These are phyloP conservation scores for Vigna nakashimae DNA, from an alignment of 306 rosid species.

Conservation along the genomic window DNA sequence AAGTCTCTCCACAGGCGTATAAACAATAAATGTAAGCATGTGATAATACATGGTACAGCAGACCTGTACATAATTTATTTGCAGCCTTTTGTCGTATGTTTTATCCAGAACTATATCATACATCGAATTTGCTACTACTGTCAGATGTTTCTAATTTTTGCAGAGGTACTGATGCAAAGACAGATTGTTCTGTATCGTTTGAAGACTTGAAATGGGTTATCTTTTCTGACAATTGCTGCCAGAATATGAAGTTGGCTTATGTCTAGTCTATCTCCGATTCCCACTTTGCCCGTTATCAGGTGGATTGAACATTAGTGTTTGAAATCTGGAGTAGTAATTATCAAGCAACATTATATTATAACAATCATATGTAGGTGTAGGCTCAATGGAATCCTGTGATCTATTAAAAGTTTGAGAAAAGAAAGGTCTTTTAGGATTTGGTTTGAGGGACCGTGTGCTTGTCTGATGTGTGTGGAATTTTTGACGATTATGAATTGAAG, in stretches of 20 bases:
- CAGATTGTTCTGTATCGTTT: slow-evolving; percentile 40
- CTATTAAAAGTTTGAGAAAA: slow-evolving; percentile 23
- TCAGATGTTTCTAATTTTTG: slow-evolving; percentile 51
- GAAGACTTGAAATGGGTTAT: slow-evolving; percentile 28
- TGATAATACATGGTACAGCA: slow-evolving; percentile 41
- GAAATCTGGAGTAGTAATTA: slow-evolving; percentile 29
- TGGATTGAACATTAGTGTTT: slow-evolving; percentile 37
- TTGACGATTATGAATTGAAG: slow-evolving; percentile 40
- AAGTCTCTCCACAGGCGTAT: slow-evolving; percentile 10
- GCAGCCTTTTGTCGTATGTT: slow-evolving; percentile 47
- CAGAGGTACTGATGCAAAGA: slow-evolving; percentile 39
- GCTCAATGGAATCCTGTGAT: slow-evolving; percentile 6
- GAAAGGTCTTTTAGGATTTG: slow-evolving; percentile 30
- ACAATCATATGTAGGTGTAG: not conserved
- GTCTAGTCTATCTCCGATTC: slow-evolving; percentile 24
- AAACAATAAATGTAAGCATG: slow-evolving; percentile 44
- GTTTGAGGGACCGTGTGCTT: slow-evolving; percentile 32
- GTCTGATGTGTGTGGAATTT: slow-evolving; percentile 40
- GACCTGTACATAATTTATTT: slow-evolving; percentile 34
- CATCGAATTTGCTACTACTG: slow-evolving; percentile 45
- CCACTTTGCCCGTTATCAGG: slow-evolving; percentile 23
- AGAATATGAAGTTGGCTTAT: slow-evolving; percentile 40
- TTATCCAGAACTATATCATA: slow-evolving; percentile 36
- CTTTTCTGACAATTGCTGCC: slow-evolving; percentile 48
- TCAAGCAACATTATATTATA: not conserved